phyloP scores from a whole-genome alignment of 2,329 filamentous ascomycete species.

The Paecilomyces fulvus region DNA sequence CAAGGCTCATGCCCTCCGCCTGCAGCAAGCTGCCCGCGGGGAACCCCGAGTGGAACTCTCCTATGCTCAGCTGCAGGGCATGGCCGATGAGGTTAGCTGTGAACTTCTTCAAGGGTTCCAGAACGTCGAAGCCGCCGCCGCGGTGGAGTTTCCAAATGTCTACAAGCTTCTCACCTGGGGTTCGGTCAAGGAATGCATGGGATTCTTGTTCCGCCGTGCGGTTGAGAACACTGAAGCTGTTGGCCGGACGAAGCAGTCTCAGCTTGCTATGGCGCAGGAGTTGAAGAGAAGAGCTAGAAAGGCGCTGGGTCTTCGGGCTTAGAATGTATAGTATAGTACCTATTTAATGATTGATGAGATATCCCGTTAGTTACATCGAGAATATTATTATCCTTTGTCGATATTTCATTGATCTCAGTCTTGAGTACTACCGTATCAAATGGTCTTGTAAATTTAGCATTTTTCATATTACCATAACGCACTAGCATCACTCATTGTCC shows the following conservation, averaged over 20 bases:
- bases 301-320: slow-evolving; percentile 10
- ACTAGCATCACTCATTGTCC: too few species aligned
- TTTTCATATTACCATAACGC: too few species aligned
- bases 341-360: not conserved
- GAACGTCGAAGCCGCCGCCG: slow-evolving; percentile 15
- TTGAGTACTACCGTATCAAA: too few species aligned
- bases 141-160: slow-evolving; percentile 38
- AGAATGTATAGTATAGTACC: slow-evolving; percentile 6
- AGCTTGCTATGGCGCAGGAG: slow-evolving; percentile 28
- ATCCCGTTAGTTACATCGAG: not conserved
- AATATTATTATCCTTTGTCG: not conserved
- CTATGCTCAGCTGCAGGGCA: slow-evolving; percentile 82
- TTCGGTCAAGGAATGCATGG: slow-evolving; percentile 51
- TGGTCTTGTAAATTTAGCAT: too few species aligned
- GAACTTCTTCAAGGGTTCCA: slow-evolving; percentile 41
- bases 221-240: slow-evolving; percentile 65
- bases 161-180: slow-evolving; percentile 56
- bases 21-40: slow-evolving; percentile 39
- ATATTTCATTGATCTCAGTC: not conserved
- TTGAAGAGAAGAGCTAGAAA: slow-evolving; percentile 23
- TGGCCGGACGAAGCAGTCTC: slow-evolving; percentile 41
- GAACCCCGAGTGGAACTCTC: slow-evolving; percentile 38
- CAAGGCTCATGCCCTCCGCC: slow-evolving; percentile 40
- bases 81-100: slow-evolving; percentile 85
- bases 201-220: slow-evolving; percentile 55